A percentile compares a stretch with the other conserved stretches of the same genome.
These are phyloP conservation scores for Coemansia sp. DNA, from an alignment of 192 early-diverging fungal genomes.

Conservation along the genomic window DNA sequence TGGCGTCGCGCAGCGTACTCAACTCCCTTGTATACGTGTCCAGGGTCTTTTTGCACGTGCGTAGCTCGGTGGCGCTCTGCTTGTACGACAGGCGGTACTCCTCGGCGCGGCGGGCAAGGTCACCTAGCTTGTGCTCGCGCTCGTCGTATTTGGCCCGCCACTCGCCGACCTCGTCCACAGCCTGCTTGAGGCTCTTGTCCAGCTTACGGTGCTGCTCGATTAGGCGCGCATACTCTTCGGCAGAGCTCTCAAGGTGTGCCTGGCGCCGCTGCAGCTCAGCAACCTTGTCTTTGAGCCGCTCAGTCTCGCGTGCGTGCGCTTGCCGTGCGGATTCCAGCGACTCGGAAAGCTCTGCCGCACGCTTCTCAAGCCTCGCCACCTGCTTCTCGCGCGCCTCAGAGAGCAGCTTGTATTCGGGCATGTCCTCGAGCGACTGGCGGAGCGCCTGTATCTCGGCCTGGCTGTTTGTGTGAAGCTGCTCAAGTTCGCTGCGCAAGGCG, in stretches of 20 bases:
- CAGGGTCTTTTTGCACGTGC: constrained; percentile 16
- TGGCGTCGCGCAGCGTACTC: constrained; percentile 16
- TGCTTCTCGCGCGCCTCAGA: constrained; percentile 9
- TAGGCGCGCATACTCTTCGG: constrained; percentile 14
- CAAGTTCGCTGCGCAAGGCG: constrained; percentile 8
- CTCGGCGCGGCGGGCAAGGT: constrained; percentile 16
- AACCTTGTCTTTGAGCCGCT: not conserved
- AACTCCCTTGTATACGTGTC: constrained; percentile 26
- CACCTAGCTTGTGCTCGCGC: constrained; percentile 20
- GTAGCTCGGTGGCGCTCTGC: constrained; percentile 24
- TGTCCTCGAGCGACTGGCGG: constrained; percentile 2
- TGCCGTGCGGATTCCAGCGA: constrained; percentile 4
- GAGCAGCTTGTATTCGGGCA: constrained; percentile 4
- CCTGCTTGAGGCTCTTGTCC: constrained; percentile 33
- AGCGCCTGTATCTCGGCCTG: not conserved
- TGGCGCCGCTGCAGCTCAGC: constrained; percentile 4
- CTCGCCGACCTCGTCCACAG: constrained; percentile 30
- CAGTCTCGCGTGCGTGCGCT: constrained; percentile 1
- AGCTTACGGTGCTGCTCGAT: constrained; percentile 36
- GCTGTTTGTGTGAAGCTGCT: not conserved
- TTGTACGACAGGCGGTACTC: constrained; percentile 30
- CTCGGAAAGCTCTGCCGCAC: not conserved
- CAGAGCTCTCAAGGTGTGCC: not conserved
- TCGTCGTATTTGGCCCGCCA: constrained; percentile 32
- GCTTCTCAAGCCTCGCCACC: constrained; percentile 6